phyloP scores from a whole-genome alignment of 768 basidiomycete genomes.

The Agaricus subrufescens region DNA sequence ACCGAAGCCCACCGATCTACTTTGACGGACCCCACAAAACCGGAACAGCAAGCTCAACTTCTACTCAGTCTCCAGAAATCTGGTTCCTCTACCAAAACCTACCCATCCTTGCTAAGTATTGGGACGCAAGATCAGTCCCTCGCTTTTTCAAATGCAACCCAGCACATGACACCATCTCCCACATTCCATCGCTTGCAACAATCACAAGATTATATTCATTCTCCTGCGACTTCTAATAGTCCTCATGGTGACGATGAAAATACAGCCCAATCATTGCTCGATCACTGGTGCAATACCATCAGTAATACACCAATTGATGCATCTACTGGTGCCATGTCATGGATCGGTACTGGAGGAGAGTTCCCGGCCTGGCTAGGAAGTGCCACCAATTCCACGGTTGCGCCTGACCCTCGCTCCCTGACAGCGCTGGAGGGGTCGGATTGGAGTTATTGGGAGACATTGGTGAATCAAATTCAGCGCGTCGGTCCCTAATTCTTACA shows the following conservation, averaged over 20 bases:
- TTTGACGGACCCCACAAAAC: constrained; percentile 19
- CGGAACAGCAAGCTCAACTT: constrained; percentile 48
- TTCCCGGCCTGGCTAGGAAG: constrained; percentile 55
- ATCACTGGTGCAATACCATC: constrained; percentile 84
- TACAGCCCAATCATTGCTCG: constrained; percentile 71
- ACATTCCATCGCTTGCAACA: constrained; percentile 64
- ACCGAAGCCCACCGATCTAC: constrained; percentile 23
- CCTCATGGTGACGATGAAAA: constrained; percentile 72
- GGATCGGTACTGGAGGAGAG: constrained; percentile 58
- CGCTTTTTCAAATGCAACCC: constrained; percentile 21
- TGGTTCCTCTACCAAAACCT: constrained; percentile 24
- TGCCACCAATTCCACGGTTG: constrained; percentile 29
- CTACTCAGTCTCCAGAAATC: constrained; percentile 44
- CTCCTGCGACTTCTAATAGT: constrained; percentile 65
- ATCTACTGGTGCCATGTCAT: constrained; percentile 46
- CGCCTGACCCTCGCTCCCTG: constrained; percentile 40
- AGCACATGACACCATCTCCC: constrained; percentile 38
- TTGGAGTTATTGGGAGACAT: constrained; percentile 77
- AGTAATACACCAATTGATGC: constrained; percentile 59
- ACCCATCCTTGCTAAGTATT: constrained; percentile 21
- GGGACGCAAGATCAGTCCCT: constrained; percentile 16
- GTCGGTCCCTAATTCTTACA: constrained; percentile 21
- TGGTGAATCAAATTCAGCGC: constrained; percentile 59
- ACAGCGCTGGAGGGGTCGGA: constrained; percentile 59
- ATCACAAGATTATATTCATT: constrained; percentile 48